Conservation (phyloP, 108 stramenopile species). For the Cyclotella atomus region DNA sequence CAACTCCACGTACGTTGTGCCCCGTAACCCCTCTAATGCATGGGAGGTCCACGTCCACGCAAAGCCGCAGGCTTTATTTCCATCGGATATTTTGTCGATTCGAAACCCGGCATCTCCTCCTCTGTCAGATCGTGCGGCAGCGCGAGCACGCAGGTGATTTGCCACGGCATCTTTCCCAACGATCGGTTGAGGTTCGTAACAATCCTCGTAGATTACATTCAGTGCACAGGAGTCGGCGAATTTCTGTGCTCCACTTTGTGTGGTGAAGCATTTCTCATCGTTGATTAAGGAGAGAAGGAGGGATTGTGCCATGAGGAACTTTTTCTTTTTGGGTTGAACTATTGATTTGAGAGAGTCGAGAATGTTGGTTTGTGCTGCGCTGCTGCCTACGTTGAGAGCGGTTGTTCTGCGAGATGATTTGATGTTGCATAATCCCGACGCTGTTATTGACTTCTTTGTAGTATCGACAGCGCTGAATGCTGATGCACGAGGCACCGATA, state of each 20-base stretch:
- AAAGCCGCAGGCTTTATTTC: slow-evolving; percentile 72
- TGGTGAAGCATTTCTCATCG: slow-evolving; percentile 63
- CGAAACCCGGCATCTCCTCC: slow-evolving; percentile 55
- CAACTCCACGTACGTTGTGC: slow-evolving; percentile 78
- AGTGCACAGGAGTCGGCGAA: slow-evolving; percentile 74
- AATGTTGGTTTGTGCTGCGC: not conserved
- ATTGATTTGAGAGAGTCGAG: not conserved
- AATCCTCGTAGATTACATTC: slow-evolving; percentile 72
- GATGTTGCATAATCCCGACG: too few species aligned
- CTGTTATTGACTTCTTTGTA: too few species aligned
- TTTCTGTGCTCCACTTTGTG: slow-evolving; percentile 51
- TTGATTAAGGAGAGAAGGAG: slow-evolving; percentile 40
- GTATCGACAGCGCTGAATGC: too few species aligned
- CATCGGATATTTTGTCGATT: slow-evolving; percentile 76
- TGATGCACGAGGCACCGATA: too few species aligned
- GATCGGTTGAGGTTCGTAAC: slow-evolving; percentile 73
- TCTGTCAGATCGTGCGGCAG: slow-evolving; percentile 35
- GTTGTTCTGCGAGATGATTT: too few species aligned
- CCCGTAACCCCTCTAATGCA: slow-evolving; percentile 69
- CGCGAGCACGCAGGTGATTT: slow-evolving; percentile 21
- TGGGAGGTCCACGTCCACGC: slow-evolving; percentile 74
- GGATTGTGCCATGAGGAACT: slow-evolving; percentile 33
- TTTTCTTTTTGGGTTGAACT: slow-evolving; percentile 7
- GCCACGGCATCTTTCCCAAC: slow-evolving; percentile 49
- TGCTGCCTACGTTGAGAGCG: too few species aligned